Evolutionary conservation across 2,329 filamentous ascomycete species (phyloP).

Genomic region (Stromatinia cepivora): DNA sequence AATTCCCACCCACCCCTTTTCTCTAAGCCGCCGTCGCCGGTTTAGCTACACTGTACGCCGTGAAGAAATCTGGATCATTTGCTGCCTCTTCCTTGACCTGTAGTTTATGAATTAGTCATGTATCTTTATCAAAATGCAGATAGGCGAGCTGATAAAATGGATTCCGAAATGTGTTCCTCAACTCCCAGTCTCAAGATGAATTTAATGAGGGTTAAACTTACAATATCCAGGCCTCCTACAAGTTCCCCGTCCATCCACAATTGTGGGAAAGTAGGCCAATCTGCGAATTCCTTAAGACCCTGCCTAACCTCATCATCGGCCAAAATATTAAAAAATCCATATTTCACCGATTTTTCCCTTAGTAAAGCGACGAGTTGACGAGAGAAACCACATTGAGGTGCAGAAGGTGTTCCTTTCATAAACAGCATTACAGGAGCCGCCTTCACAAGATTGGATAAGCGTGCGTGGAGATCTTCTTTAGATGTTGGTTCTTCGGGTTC

Average conservation of each 20-base stretch:
- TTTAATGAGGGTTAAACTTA: conserved; percentile 51
- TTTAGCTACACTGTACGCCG: conserved; percentile 56
- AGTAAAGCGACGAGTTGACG: conserved; percentile 82
- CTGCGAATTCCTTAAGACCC: conserved; percentile 94
- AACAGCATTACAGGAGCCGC: conserved; percentile 98
- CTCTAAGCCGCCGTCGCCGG: conserved; percentile 20
- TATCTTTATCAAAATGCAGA: neutral
- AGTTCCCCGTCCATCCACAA: conserved; percentile 89
- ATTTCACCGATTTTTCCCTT: conserved; percentile 87
- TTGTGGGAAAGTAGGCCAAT: conserved; percentile 98
- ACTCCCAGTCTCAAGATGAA: neutral
- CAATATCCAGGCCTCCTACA: conserved; percentile 92
- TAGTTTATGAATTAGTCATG: conserved; percentile 22
- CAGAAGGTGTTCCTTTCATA: conserved; percentile 92
- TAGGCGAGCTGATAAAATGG: neutral
- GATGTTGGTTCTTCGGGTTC: conserved; percentile 51
- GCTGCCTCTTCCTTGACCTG: conserved; percentile 93
- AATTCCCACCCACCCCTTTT: neutral
- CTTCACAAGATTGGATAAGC: conserved; percentile 82
- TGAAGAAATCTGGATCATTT: conserved; percentile 79
- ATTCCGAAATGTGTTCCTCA: neutral
- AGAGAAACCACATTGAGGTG: conserved; percentile 90
- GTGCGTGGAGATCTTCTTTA: conserved; percentile 83
- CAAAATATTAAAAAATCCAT: conserved; percentile 98
- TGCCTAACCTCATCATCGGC: conserved; percentile 97